Evolutionary conservation across 2,329 filamentous ascomycete genomes (phyloP), one percentile per base, ranked within the genome.

Genomic region (Calonectria henricotiae): DNA sequence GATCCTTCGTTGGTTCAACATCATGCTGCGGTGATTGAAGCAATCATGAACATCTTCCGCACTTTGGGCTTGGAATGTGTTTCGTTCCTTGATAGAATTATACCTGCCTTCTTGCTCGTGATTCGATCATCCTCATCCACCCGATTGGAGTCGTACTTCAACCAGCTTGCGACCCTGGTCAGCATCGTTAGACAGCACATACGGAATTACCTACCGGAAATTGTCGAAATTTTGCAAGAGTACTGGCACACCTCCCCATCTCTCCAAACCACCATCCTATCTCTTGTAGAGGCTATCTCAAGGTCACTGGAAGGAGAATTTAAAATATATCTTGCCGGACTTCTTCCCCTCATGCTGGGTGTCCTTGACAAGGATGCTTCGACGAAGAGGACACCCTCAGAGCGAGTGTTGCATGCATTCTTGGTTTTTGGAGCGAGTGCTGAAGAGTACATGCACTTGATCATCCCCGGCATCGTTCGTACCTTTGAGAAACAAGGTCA

Each of bases 401-500:
- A 98, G 80, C 92, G 93, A 76, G 95, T 99, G 4, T 86, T 99
- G 27, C 96, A 98, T 80, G 95, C 96, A 0, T 98, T 99, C 82
- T 85, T 99, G 32, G 94, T 99, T 0, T 99, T 99, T 80, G 97
- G 97, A 1, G 92, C 95, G 0, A 98, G 95, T 78, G 94, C 93
- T 12, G 96, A 99, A 80, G 96, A 99, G 81, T 99, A 99, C 81
- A 99, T 99, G 96, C 96, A 99, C 80, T 87, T 99, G 63, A 98
- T 99, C 75, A 94, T 99, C 62, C 96, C 96, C 0, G 94, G 97
- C 41, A 95, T 99, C 78, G 95, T 99, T 9, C 91, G 93, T 51
- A 93, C 98, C 60, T 98, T 99, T 78, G 96, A 99, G 80, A 97
- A 94, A 79, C 90, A 93, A 37, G 91, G 93, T 12, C 94, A 97